A percentile compares a stretch with the other conserved stretches of the same genome.
Conservation (phyloP, 148 eudicot genomes). For the Rhododendron williamsianum region DNA sequence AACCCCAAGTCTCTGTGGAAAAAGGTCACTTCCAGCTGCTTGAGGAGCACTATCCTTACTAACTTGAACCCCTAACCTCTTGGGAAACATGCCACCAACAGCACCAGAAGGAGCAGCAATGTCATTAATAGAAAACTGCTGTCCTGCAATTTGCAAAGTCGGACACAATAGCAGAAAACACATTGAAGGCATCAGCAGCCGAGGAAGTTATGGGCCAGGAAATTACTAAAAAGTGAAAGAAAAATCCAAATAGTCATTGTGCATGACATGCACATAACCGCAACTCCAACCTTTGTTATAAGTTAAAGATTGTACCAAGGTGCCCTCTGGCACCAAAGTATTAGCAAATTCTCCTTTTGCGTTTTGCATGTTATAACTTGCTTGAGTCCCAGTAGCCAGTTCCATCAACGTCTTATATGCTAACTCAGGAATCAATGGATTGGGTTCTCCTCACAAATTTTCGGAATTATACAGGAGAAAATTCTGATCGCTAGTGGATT, state of each 20-base stretch:
- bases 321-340: not conserved
- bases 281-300: not conserved
- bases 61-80: not conserved
- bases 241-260: not conserved
- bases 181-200: not conserved
- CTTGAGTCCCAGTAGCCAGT: not conserved
- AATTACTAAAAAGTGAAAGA: not conserved
- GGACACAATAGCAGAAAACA: not conserved
- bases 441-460: not conserved
- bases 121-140: slow-evolving; percentile 1
- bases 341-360: not conserved
- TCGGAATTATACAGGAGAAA: not conserved
- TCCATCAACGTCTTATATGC: not conserved
- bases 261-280: not conserved
- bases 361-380: not conserved
- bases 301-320: not conserved
- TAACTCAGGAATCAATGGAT: not conserved
- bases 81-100: slow-evolving; percentile 10
- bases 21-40: slow-evolving; percentile 11
- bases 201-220: not conserved
- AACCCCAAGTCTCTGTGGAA: slow-evolving; percentile 23
- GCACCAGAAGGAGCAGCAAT: not conserved
- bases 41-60: not conserved
- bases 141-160: not conserved
- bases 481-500: not conserved